phyloP scores from a whole-genome alignment of 2,329 filamentous ascomycete species.

The Metarhizium album region DNA sequence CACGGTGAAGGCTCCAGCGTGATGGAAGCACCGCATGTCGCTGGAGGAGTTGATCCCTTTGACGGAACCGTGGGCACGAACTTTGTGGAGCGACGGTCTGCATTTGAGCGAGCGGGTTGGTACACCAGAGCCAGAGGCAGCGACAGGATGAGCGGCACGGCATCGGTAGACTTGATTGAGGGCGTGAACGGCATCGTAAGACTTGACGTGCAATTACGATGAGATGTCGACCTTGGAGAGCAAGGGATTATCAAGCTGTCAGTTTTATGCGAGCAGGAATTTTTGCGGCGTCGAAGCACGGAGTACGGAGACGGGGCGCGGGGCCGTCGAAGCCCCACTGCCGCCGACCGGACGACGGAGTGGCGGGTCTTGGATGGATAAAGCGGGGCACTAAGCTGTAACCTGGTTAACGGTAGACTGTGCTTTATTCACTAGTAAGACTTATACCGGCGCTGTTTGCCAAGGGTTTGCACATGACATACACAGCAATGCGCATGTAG shows the following conservation, averaged over 20 bases:
- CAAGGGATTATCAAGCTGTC: neutral
- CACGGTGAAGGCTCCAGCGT: neutral
- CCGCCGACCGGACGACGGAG: no score
- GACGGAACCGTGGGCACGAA: constrained; percentile 8
- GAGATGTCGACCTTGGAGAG: neutral
- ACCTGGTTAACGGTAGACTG: neutral
- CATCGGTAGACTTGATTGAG: constrained; percentile 22
- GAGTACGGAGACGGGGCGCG: neutral
- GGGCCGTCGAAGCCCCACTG: neutral
- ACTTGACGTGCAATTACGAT: constrained; percentile 26
- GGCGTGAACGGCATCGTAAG: constrained; percentile 25
- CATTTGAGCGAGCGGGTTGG: constrained; percentile 6
- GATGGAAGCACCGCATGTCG: neutral
- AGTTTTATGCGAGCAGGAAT: neutral
- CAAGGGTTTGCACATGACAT: no score
- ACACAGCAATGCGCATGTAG: no score
- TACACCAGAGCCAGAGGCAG: constrained; percentile 2
- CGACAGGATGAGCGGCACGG: constrained; percentile 12
- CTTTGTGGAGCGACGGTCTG: constrained; percentile 4
- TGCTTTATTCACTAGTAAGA: neutral
- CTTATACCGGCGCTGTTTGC: neutral
- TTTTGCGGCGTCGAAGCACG: neutral
- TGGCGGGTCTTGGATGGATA: neutral
- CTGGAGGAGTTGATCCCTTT: constrained; percentile 6
- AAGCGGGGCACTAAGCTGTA: neutral